These are phyloP conservation scores for Gaertneriomyces semiglobifer DNA, from an alignment of 192 early-diverging fungal genomes.

Conservation along the genomic window DNA sequence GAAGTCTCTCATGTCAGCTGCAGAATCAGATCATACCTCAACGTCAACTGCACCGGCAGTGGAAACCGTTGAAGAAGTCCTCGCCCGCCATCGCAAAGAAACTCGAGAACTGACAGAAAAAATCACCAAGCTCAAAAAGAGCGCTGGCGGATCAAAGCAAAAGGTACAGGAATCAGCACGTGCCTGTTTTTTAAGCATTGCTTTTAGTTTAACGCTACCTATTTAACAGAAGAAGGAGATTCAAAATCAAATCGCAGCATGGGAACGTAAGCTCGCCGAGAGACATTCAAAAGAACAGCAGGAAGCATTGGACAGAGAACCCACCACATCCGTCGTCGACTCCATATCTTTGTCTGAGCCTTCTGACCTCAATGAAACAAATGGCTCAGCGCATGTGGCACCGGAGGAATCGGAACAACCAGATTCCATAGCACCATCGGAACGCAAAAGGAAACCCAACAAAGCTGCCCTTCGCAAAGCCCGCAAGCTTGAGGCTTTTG, in stretches of 20 bases:
- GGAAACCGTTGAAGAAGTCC: slow-evolving; percentile 64
- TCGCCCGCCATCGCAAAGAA: slow-evolving; percentile 73
- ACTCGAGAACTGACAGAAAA: slow-evolving; percentile 66
- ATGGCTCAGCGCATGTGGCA: slow-evolving; percentile 1
- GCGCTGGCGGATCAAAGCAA: slow-evolving; percentile 76
- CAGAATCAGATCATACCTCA: too few species aligned
- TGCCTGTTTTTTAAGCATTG: neutral
- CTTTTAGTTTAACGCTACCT: neutral
- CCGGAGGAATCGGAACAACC: neutral
- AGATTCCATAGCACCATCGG: neutral
- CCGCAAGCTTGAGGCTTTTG: slow-evolving; percentile 67
- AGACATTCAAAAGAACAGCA: slow-evolving; percentile 55
- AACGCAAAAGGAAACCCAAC: slow-evolving; percentile 36
- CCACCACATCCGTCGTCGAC: neutral
- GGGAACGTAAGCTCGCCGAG: slow-evolving; percentile 62
- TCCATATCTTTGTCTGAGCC: neutral
- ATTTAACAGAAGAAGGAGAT: slow-evolving; percentile 77
- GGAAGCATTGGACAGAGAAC: slow-evolving; percentile 5
- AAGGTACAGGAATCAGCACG: slow-evolving; percentile 25
- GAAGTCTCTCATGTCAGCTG: too few species aligned
- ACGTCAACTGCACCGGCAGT: too few species aligned
- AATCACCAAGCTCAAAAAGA: slow-evolving; percentile 72
- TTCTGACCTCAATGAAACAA: neutral
- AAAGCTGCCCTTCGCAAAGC: slow-evolving; percentile 37
- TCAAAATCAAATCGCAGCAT: slow-evolving; percentile 54